Conservation (phyloP, 208 protist genomes). For the Acanthamoeba lenticulata region DNA sequence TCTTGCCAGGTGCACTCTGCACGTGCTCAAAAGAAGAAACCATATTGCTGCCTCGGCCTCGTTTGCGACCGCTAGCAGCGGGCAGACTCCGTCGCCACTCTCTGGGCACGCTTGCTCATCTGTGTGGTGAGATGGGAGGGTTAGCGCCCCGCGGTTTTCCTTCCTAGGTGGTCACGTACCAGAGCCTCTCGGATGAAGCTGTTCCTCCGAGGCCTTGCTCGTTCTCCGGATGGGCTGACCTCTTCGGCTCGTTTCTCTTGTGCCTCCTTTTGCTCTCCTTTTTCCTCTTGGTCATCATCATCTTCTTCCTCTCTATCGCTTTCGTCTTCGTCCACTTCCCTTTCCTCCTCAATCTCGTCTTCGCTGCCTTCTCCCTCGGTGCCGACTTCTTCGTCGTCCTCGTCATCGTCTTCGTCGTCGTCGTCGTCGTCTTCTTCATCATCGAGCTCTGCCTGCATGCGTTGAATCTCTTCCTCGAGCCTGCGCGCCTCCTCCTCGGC, state of each 20-base stretch:
- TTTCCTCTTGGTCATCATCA: background rate
- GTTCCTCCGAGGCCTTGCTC: background rate
- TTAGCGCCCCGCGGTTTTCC: too few relatives aligned
- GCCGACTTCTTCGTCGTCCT: background rate
- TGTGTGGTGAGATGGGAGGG: too few relatives aligned
- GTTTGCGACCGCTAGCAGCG: too few relatives aligned
- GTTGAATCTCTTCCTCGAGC: background rate
- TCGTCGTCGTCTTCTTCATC: background rate
- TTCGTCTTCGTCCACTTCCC: background rate
- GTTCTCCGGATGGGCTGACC: background rate
- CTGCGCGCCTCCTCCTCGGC: slow-evolving; percentile 30
- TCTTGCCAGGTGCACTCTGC: too few relatives aligned
- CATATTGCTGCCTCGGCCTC: too few relatives aligned
- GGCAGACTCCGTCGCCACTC: too few relatives aligned
- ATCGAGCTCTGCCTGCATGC: background rate
- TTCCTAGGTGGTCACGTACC: background rate
- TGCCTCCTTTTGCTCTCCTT: background rate
- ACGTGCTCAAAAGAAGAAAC: too few relatives aligned
- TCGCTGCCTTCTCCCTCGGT: background rate
- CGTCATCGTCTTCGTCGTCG: background rate
- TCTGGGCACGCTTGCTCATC: background rate
- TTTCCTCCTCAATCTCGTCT: background rate
- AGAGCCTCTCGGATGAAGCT: background rate
- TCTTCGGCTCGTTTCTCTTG: background rate
- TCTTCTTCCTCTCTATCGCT: background rate